Evolutionary conservation across 805 yeast species (phyloP).

Genomic region (Kodamaea laetipori): DNA sequence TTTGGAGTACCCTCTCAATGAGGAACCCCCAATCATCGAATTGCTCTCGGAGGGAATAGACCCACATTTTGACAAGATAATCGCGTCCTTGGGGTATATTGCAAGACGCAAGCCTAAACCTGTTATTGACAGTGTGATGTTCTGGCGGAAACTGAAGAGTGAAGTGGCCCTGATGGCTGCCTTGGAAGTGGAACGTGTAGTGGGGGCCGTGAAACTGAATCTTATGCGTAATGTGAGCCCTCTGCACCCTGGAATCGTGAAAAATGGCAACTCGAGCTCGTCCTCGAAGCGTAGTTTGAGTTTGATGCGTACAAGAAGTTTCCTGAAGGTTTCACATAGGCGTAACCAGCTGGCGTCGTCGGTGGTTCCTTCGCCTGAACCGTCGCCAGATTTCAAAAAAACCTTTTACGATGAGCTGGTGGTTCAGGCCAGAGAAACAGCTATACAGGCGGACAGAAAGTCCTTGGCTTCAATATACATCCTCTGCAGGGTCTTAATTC

Average conservation of each 20-base stretch:
- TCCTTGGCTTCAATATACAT: constrained; percentile 85
- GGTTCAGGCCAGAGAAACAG: constrained; percentile 57
- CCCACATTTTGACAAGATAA: constrained; percentile 79
- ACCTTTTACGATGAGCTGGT: constrained; percentile 34
- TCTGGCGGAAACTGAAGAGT: constrained; percentile 93
- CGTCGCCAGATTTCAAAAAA: constrained; percentile 15
- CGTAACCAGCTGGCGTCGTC: constrained; percentile 54
- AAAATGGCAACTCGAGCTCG: constrained; percentile 11
- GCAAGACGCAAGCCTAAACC: constrained; percentile 91
- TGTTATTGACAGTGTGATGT: constrained; percentile 96
- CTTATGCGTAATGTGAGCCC: constrained; percentile 10
- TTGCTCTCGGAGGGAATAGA: constrained; percentile 85
- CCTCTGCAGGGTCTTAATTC: constrained; percentile 87
- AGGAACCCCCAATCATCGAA: constrained; percentile 79
- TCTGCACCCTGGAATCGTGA: constrained; percentile 18
- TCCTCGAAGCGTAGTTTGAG: constrained; percentile 43
- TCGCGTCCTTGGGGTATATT: constrained; percentile 84
- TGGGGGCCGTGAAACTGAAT: constrained; percentile 40
- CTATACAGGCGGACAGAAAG: constrained; percentile 83
- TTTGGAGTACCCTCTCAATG: constrained; percentile 59
- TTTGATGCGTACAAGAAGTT: constrained; percentile 42
- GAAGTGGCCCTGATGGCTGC: constrained; percentile 67
- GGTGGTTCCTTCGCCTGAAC: constrained; percentile 10
- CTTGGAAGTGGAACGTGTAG: constrained; percentile 38
- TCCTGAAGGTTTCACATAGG: constrained; percentile 41